Evolutionary conservation across 2,329 filamentous ascomycete species (phyloP).

Genomic region (Trichoderma arundinaceum): DNA sequence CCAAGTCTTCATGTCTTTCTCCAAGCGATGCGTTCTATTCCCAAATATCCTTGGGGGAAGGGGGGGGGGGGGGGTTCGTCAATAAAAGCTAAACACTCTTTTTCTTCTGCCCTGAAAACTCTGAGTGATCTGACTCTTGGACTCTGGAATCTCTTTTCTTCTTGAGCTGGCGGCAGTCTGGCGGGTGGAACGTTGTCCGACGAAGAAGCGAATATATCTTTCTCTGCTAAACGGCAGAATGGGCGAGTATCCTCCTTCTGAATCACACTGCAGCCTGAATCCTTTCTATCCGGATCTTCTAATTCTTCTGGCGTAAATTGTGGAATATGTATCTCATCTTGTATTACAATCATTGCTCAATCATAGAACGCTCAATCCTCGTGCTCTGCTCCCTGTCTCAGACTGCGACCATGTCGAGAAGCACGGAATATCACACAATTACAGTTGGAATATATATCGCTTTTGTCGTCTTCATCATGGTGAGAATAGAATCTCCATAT

Average conservation of each 20-base stretch:
- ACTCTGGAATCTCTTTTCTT: too few species aligned
- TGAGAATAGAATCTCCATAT: not conserved
- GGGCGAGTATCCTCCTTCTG: not conserved
- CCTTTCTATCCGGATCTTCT: not conserved
- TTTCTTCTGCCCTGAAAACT: too few species aligned
- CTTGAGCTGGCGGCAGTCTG: not conserved
- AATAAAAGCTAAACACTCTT: too few species aligned
- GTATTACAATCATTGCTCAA: not conserved
- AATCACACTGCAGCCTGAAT: not conserved
- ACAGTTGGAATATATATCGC: not conserved
- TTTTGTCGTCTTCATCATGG: not conserved
- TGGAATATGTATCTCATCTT: not conserved
- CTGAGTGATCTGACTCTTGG: too few species aligned
- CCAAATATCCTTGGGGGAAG: too few species aligned
- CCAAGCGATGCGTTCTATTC: too few species aligned
- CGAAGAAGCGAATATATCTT: not conserved
- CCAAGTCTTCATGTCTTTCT: too few species aligned
- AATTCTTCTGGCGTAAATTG: not conserved
- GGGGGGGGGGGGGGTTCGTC: too few species aligned
- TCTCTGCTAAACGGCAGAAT: not conserved
- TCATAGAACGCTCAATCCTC: not conserved
- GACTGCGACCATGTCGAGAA: not conserved
- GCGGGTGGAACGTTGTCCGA: not conserved
- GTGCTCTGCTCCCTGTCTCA: not conserved
- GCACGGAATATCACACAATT: not conserved